phyloP scores from a whole-genome alignment of 2,329 filamentous ascomycete species.

The Paraphoma sp. region DNA sequence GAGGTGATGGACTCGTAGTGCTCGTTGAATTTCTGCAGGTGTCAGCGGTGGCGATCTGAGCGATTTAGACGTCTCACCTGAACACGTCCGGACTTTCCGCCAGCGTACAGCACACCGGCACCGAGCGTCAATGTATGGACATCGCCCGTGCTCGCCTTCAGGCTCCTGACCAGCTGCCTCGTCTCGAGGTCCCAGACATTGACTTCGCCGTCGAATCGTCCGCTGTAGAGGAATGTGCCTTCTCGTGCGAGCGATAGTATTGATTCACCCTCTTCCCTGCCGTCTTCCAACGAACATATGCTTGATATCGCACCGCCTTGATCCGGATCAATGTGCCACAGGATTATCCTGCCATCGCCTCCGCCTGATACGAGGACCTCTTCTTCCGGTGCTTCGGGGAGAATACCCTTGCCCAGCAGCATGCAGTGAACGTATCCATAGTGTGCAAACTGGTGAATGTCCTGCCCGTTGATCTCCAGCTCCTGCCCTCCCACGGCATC shows the following conservation, averaged over 20 bases:
- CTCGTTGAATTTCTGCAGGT: constrained; percentile 71
- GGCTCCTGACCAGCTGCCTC: constrained; percentile 83
- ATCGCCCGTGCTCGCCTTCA: constrained; percentile 81
- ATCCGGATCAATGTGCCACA: constrained; percentile 79
- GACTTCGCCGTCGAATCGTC: constrained; percentile 84
- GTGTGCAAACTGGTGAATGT: constrained; percentile 88
- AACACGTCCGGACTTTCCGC: constrained; percentile 84
- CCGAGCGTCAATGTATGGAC: constrained; percentile 87
- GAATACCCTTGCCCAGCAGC: constrained; percentile 78
- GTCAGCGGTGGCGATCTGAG: neutral
- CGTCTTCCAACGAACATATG: constrained; percentile 70
- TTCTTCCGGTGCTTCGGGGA: constrained; percentile 71
- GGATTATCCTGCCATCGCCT: constrained; percentile 90
- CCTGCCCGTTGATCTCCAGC: constrained; percentile 80
- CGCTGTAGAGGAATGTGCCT: constrained; percentile 90
- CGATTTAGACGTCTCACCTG: constrained; percentile 61
- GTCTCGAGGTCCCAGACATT: constrained; percentile 98
- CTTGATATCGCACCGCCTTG: constrained; percentile 70
- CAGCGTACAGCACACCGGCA: constrained; percentile 85
- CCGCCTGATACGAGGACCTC: constrained; percentile 90
- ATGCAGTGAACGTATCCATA: constrained; percentile 97
- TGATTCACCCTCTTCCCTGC: constrained; percentile 62
- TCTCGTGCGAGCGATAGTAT: constrained; percentile 84
- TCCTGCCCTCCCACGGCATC: constrained; percentile 67
- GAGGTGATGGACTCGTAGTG: constrained; percentile 80